Evolutionary conservation across 768 basidiomycete species (phyloP).

Genomic region (Serendipita sp.): DNA sequence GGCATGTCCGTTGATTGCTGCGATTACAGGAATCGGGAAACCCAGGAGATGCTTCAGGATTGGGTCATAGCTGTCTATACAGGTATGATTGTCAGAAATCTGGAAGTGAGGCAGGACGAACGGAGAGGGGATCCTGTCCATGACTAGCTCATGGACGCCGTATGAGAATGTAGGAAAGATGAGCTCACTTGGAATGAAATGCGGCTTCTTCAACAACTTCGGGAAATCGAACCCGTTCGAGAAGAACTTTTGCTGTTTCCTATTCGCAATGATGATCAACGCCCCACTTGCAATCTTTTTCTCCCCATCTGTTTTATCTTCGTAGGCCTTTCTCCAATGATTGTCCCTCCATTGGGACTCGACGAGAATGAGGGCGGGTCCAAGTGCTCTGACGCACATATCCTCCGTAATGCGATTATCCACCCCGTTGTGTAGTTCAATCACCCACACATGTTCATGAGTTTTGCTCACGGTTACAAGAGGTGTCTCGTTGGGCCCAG

Average conservation of each 20-base stretch:
- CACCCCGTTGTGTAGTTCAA: slow-evolving; percentile 14
- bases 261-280: slow-evolving; percentile 12
- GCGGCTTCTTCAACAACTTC: slow-evolving; percentile 5
- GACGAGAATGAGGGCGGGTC: slow-evolving; percentile 13
- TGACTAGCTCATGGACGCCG: background rate
- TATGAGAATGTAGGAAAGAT: too few relatives aligned
- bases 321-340: background rate
- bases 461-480: slow-evolving; percentile 6
- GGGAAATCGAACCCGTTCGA: slow-evolving; percentile 12
- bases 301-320: slow-evolving; percentile 3
- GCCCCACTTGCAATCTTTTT: slow-evolving; percentile 10
- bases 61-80: slow-evolving; percentile 17
- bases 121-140: too few relatives aligned
- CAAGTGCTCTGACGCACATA: slow-evolving; percentile 9
- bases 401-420: slow-evolving; percentile 11
- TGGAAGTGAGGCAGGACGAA: background rate
- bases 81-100: slow-evolving; percentile 3
- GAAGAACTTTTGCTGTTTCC: slow-evolving; percentile 14
- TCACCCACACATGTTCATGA: slow-evolving; percentile 7
- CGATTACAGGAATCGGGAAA: slow-evolving; percentile 13
- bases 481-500: background rate
- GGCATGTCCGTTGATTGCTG: slow-evolving; percentile 21
- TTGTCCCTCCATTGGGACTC: slow-evolving; percentile 12
- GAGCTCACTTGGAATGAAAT: slow-evolving; percentile 12
- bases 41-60: slow-evolving; percentile 19